These are phyloP conservation scores for Aspergillus pseudoglaucus DNA, from an alignment of 2,329 filamentous ascomycete genomes.

Conservation along the genomic window DNA sequence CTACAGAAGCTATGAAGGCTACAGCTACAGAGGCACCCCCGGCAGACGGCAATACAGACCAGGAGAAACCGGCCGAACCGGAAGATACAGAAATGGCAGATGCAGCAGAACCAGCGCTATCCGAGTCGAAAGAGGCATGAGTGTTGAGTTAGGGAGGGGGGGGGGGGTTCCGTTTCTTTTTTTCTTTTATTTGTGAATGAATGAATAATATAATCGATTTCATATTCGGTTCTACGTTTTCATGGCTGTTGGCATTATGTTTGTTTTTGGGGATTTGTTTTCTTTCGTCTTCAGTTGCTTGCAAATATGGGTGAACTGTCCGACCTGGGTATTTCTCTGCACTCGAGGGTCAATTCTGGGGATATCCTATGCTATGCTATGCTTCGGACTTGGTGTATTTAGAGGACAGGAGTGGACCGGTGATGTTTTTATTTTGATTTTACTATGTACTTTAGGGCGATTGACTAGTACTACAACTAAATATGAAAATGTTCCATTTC, in stretches of 20 bases:
- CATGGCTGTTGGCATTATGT: not conserved
- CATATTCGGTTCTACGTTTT: slow-evolving; percentile 9
- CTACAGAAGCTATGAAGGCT: slow-evolving; percentile 9
- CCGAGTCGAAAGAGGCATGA: slow-evolving; percentile 15
- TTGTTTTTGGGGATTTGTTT: slow-evolving; percentile 1
- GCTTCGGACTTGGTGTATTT: slow-evolving; percentile 7
- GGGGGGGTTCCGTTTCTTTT: not conserved
- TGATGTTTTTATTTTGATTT: slow-evolving; percentile 8
- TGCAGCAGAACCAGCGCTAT: slow-evolving; percentile 12
- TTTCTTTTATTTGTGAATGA: not conserved
- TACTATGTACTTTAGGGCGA: slow-evolving; percentile 2
- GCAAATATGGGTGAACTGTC: no score
- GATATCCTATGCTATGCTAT: not conserved
- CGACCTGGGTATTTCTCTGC: no score
- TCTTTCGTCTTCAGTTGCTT: not conserved
- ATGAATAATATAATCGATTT: no score
- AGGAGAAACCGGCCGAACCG: not conserved
- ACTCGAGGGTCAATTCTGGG: no score
- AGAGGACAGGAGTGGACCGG: slow-evolving; percentile 14
- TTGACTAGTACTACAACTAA: not conserved
- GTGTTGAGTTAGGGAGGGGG: not conserved
- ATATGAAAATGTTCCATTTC: not conserved
- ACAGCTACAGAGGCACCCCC: slow-evolving; percentile 9
- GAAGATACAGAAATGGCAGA: slow-evolving; percentile 31
- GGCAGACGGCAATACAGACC: not conserved